Base-by-base conservation (phyloP, 2,329 filamentous ascomycete species). In the Botrytis cinerea region DNA sequence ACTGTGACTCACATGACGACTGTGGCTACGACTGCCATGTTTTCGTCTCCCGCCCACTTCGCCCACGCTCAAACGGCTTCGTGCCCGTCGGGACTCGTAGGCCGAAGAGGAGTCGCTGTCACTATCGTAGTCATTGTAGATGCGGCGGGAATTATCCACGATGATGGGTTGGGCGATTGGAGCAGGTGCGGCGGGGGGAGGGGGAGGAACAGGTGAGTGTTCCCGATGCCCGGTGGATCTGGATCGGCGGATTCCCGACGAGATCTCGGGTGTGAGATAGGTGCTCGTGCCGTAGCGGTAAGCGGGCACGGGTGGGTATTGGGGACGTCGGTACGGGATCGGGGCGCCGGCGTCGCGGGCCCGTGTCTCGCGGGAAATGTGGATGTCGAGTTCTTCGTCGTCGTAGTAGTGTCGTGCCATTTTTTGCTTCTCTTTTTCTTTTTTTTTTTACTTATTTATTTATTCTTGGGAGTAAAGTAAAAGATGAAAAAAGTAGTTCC, bases 311-410 rank as follows among this genome's bases (percentile, higher is more conserved):
- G 61, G 75, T 73, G 38, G 72, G 64, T 71, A 68, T 68, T 32
- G 82, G 78, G 82, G 82, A 25, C 66, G 54, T 38, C 72, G 57
- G 48, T 64, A 68, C 28, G 64, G 51, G 68, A 71, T 75, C 78
- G 38, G 86, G 83, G 75, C 82, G 84, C 73, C 82, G 81, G 45
- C 76, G 73, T 64, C 70, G 22, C 77, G 75, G 54, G 83, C 84
- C 14, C 64, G 64, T 38, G 64, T 68, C 54, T 68, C 64, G 73
- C 79, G 82, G 70, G 82, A 83, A 40, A 74, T 72, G 62, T 82
- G 86, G 76, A 89, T 83, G 77, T 89, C 85, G 69, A 88, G 78
- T 64, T 90, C 88, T 45, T 88, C 87, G 48, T 89, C 86, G 76
- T 87, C 84, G 72, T 85, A 83, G 72, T 85, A 83, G 78, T 57